Evolutionary conservation across 352 stramenopile species (phyloP).

Genomic region (Phytophthora sojae): DNA sequence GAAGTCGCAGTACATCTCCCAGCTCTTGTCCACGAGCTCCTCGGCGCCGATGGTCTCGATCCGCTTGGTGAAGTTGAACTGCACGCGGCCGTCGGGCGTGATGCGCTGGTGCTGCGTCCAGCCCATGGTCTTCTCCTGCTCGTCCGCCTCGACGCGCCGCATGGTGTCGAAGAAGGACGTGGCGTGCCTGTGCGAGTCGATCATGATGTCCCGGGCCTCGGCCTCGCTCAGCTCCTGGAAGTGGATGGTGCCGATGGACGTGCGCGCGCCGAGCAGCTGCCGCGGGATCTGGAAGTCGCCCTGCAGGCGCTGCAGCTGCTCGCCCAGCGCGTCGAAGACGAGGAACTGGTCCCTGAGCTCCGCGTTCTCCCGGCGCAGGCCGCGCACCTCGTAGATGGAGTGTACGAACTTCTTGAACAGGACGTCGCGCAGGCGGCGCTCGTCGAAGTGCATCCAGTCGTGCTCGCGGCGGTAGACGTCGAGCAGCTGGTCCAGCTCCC

Average conservation of each 20-base stretch:
- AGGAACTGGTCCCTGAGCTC: conserved; percentile 66
- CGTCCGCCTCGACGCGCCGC: conserved; percentile 28
- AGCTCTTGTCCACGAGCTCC: conserved; percentile 79
- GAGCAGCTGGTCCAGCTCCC: conserved; percentile 48
- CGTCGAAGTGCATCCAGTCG: conserved; percentile 68
- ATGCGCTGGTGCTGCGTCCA: conserved; percentile 82
- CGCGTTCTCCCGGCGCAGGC: conserved; percentile 47
- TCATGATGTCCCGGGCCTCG: conserved; percentile 69
- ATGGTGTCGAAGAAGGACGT: conserved; percentile 79
- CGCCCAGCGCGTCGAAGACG: conserved; percentile 67
- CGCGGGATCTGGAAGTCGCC: conserved; percentile 64
- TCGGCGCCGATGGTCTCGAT: conserved; percentile 65
- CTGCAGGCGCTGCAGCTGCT: conserved; percentile 76
- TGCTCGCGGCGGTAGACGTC: conserved; percentile 40
- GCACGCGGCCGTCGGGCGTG: conserved; percentile 64
- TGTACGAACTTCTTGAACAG: conserved; percentile 74
- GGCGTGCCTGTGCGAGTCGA: conserved; percentile 73
- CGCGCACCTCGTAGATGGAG: conserved; percentile 79
- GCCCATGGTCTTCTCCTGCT: conserved; percentile 76
- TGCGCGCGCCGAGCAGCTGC: conserved; percentile 40
- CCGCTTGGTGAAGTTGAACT: conserved; percentile 87
- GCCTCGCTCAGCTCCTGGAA: conserved; percentile 57
- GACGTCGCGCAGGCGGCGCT: conserved; percentile 53
- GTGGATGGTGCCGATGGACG: conserved; percentile 69
- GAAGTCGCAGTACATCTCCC: conserved; percentile 85